Conservation (phyloP, 208 protist species). For the Crithidia expoeki region DNA sequence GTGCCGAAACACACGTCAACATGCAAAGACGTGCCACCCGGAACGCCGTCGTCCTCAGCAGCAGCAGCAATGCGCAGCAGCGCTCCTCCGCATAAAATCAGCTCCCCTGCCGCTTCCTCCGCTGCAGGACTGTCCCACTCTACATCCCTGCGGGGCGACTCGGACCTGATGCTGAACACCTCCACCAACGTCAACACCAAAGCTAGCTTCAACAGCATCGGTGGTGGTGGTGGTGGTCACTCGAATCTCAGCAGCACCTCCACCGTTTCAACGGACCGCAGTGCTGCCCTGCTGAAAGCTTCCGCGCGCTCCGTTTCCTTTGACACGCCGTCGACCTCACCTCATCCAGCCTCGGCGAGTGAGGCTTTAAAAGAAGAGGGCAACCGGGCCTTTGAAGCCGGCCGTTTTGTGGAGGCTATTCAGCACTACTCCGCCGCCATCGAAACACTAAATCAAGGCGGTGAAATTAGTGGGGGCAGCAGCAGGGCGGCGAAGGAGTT, state of each 20-base stretch:
- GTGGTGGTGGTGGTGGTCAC: background rate
- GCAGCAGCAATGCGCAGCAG: background rate
- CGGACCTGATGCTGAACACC: background rate
- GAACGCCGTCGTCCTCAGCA: background rate
- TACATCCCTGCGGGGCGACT: conserved; percentile 20
- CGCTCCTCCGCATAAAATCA: background rate
- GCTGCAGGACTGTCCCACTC: conserved; percentile 29
- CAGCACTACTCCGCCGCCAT: conserved; percentile 88
- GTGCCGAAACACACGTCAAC: background rate
- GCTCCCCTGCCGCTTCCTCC: conserved; percentile 16
- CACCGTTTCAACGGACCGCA: background rate
- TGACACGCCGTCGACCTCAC: conserved; percentile 1
- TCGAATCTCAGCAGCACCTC: background rate
- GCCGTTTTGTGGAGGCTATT: conserved; percentile 79
- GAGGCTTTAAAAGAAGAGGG: conserved; percentile 86
- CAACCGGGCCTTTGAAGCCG: conserved; percentile 89
- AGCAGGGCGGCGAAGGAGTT: conserved; percentile 22
- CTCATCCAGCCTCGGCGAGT: conserved; percentile 15
- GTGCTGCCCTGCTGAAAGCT: background rate
- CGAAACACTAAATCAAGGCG: conserved; percentile 25
- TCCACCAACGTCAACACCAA: background rate
- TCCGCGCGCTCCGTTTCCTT: conserved; percentile 1
- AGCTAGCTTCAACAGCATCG: too few relatives aligned
- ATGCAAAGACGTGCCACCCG: background rate
- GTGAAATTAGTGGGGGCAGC: background rate